phyloP scores from a whole-genome alignment of 148 eudicot species.

The Dysphania ambrosioides region DNA sequence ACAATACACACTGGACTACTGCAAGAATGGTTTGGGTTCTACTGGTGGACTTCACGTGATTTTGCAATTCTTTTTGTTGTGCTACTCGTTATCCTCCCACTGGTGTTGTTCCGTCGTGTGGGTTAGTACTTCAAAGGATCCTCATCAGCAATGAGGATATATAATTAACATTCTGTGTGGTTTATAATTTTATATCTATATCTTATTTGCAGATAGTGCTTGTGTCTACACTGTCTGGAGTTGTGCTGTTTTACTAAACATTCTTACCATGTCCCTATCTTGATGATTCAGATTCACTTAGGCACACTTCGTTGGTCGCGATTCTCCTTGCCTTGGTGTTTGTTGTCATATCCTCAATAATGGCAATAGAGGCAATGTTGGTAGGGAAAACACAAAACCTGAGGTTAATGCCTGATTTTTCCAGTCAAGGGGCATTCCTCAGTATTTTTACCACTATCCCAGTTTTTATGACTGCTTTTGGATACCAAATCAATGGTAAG shows the following conservation, averaged over 20 bases:
- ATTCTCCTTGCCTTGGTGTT: slow-evolving; percentile 77
- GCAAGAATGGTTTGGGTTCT: slow-evolving; percentile 94
- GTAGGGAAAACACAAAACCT: slow-evolving; percentile 58
- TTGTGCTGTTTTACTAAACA: neutral
- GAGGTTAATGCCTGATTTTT: slow-evolving; percentile 68
- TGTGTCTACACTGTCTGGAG: neutral
- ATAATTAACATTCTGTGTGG: neutral
- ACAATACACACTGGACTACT: slow-evolving; percentile 70
- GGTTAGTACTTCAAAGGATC: slow-evolving; percentile 41
- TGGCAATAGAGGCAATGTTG: slow-evolving; percentile 69
- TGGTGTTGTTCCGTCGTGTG: slow-evolving; percentile 70
- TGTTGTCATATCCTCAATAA: slow-evolving; percentile 58
- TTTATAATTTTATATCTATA: too few species aligned
- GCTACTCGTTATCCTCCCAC: slow-evolving; percentile 65
- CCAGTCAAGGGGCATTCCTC: slow-evolving; percentile 42
- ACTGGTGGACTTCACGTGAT: slow-evolving; percentile 94
- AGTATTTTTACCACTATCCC: slow-evolving; percentile 79
- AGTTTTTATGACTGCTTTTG: slow-evolving; percentile 77
- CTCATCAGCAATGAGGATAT: too few species aligned
- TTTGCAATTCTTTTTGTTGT: slow-evolving; percentile 56
- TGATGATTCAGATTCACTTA: slow-evolving; percentile 67
- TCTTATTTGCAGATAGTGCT: neutral
- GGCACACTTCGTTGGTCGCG: slow-evolving; percentile 81
- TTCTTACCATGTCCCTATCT: slow-evolving; percentile 16
- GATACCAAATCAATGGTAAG: slow-evolving; percentile 83